phyloP scores from a whole-genome alignment of 306 rosid species.

The Fragaria nilgerrensis region DNA sequence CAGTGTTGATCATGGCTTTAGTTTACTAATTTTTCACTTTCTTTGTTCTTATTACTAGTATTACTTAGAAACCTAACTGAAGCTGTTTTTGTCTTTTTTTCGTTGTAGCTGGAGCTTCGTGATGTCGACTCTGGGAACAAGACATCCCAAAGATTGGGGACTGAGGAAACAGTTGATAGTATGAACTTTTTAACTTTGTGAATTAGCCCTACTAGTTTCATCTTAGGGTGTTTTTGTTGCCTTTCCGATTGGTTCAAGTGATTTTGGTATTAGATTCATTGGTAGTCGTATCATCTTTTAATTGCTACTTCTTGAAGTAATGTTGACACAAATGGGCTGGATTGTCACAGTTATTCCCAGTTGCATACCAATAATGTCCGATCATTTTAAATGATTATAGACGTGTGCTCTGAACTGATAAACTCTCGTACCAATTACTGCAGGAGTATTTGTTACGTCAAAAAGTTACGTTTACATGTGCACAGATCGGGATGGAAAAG shows the following conservation, averaged over 20 bases:
- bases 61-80: background rate
- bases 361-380: background rate
- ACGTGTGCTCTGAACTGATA: conserved; percentile 6
- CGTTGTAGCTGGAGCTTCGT: conserved; percentile 80
- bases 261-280: background rate
- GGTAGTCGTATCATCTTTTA: background rate
- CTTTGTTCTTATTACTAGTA: background rate
- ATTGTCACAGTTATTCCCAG: background rate
- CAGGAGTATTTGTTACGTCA: conserved; percentile 65
- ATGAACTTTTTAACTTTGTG: conserved; percentile 32
- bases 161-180: conserved; percentile 80
- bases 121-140: conserved; percentile 82
- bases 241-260: background rate
- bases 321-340: background rate
- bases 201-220: conserved; percentile 16
- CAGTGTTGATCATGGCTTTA: too few relatives aligned
- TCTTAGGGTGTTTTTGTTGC: background rate
- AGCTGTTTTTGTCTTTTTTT: conserved; percentile 24
- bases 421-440: conserved; percentile 28
- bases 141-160: conserved; percentile 62
- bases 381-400: conserved; percentile 4
- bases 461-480: conserved; percentile 79
- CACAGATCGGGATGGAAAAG: conserved; percentile 76
- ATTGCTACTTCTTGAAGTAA: background rate
- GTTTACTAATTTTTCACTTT: background rate